Conservation (phyloP, 768 basidiomycete species). For the Cystobasidiopsis lactophilus region DNA sequence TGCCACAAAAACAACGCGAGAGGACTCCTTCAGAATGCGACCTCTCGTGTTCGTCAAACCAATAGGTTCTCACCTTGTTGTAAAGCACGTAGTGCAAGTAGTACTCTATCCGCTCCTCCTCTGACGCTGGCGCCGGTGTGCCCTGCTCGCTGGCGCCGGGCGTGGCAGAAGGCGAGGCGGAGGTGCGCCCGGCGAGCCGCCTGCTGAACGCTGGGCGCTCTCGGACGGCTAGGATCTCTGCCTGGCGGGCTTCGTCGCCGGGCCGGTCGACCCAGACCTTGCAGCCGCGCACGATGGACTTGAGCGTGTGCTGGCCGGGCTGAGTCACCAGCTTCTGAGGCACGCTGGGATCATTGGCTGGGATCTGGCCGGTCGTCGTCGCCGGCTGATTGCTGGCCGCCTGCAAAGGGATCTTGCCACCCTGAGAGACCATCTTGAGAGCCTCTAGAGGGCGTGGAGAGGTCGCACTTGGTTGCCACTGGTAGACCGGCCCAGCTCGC, state of each 20-base stretch:
- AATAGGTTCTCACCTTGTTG: conserved; percentile 41
- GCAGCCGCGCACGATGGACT: conserved; percentile 36
- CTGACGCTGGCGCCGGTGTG: conserved; percentile 26
- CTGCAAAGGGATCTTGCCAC: too few relatives aligned
- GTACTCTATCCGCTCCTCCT: conserved; percentile 39
- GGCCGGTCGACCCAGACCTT: conserved; percentile 80
- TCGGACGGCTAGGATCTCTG: conserved; percentile 85
- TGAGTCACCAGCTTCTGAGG: too few relatives aligned
- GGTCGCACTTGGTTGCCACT: too few relatives aligned
- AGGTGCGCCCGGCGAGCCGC: conserved; percentile 44
- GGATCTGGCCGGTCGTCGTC: too few relatives aligned
- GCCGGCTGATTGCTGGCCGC: too few relatives aligned
- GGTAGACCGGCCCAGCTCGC: too few relatives aligned
- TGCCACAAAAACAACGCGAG: background rate
- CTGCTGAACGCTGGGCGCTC: too few relatives aligned
- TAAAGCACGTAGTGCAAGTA: conserved; percentile 98
- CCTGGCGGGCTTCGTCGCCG: conserved; percentile 68
- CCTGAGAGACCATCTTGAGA: too few relatives aligned
- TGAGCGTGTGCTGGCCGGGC: background rate
- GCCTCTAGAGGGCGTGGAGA: too few relatives aligned
- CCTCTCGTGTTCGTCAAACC: background rate
- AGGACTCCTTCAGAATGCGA: background rate
- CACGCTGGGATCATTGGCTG: too few relatives aligned
- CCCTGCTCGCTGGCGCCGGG: conserved; percentile 22
- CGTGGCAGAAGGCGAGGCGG: conserved; percentile 23